Percentiles rank a stretch among this genome's conserved stretches.
Conservation (phyloP, 1,284 basidiomycete genomes). For the Leccinum subrobustum region DNA sequence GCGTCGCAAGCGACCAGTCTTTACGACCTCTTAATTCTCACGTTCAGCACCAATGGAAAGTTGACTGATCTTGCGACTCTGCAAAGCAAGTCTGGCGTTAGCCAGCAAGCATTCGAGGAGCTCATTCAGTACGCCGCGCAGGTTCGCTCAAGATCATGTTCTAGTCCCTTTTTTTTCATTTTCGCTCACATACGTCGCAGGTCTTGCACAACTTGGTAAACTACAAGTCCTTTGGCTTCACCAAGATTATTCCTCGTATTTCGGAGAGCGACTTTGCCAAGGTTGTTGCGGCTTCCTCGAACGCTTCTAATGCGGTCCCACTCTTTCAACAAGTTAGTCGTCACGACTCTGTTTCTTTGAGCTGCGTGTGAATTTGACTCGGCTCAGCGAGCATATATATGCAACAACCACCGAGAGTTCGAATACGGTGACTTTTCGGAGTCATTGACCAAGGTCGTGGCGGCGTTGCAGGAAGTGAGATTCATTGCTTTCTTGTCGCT, state of each 20-base stretch:
- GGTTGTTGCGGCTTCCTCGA: constrained; percentile 60
- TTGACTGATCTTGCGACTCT: constrained; percentile 57
- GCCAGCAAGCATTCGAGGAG: constrained; percentile 62
- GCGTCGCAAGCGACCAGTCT: constrained; percentile 58
- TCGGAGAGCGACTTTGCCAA: constrained; percentile 58
- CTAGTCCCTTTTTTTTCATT: neutral
- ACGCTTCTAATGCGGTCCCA: constrained; percentile 49
- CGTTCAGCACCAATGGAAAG: constrained; percentile 59
- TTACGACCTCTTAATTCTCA: constrained; percentile 67
- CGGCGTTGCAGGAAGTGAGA: constrained; percentile 59
- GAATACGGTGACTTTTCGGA: constrained; percentile 71
- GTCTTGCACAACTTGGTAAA: constrained; percentile 77
- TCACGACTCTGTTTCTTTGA: neutral
- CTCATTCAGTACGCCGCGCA: constrained; percentile 72
- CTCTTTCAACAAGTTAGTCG: constrained; percentile 62
- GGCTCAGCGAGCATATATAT: constrained; percentile 77
- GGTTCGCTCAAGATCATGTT: constrained; percentile 38
- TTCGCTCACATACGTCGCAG: constrained; percentile 34
- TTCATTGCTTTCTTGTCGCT: neutral
- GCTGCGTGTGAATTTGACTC: constrained; percentile 8
- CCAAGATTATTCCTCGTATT: constrained; percentile 78
- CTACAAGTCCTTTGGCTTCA: constrained; percentile 79
- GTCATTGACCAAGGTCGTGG: constrained; percentile 51
- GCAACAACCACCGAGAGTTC: constrained; percentile 55
- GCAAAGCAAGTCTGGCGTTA: constrained; percentile 51